These are phyloP conservation scores for Sphagnum magellanicum DNA, from an alignment of 228 moss, liverwort and hornwort genomes.

Conservation along the genomic window DNA sequence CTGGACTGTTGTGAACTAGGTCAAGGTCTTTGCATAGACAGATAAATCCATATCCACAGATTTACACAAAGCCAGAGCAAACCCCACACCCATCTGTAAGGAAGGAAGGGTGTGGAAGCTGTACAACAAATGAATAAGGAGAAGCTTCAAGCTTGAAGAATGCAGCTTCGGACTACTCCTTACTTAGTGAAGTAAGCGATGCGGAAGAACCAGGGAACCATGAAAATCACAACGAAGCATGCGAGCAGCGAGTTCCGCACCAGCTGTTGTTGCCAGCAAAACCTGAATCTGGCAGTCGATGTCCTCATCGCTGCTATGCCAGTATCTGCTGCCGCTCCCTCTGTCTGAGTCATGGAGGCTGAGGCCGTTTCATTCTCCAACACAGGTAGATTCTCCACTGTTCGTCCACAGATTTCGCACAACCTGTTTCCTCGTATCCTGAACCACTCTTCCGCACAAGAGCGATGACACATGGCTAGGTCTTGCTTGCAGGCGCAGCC, in stretches of 20 bases:
- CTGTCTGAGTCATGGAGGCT: constrained; percentile 14
- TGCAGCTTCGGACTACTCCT: too few species aligned
- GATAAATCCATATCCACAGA: too few species aligned
- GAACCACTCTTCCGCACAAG: constrained; percentile 66
- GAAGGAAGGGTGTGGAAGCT: too few species aligned
- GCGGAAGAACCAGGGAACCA: constrained; percentile 72
- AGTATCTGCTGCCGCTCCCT: constrained; percentile 9
- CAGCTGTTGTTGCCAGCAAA: constrained; percentile 59
- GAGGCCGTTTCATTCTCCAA: constrained; percentile 12
- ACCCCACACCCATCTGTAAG: too few species aligned
- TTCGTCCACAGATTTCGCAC: constrained; percentile 58
- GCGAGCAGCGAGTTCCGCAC: constrained; percentile 50
- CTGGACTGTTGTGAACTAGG: too few species aligned
- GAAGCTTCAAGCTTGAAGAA: too few species aligned
- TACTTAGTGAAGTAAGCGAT: constrained; percentile 45
- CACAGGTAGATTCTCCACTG: constrained; percentile 38
- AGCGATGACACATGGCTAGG: constrained; percentile 36
- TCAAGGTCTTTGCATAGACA: too few species aligned
- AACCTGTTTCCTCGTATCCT: constrained; percentile 43
- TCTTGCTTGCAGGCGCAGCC: constrained; percentile 66
- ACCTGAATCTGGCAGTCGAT: constrained; percentile 16
- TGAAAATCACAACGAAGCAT: constrained; percentile 53
- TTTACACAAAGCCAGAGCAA: too few species aligned
- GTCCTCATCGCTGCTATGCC: constrained; percentile 7
- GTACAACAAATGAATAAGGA: too few species aligned